Evolutionary conservation across 2,329 filamentous ascomycete species (phyloP).

Genomic region (Lecanoromycetidae sp.): DNA sequence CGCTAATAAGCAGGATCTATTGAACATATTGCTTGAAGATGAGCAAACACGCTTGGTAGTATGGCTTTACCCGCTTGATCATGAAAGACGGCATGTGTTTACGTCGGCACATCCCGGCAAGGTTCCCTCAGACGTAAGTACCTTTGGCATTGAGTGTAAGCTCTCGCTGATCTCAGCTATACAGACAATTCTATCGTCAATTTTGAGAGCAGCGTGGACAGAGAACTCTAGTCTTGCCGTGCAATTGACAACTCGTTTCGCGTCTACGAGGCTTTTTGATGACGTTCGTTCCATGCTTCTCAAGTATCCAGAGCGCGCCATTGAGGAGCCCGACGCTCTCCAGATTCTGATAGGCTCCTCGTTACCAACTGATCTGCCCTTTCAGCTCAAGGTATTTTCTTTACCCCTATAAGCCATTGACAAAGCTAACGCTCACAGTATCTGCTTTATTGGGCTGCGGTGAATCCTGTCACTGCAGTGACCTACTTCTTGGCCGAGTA

Average conservation of each 20-base stretch:
- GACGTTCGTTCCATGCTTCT: constrained; percentile 72
- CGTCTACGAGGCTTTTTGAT: constrained; percentile 56
- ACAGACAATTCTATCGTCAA: constrained; percentile 41
- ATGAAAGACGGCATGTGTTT: constrained; percentile 44
- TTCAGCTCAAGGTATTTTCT: constrained; percentile 62
- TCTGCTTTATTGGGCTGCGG: constrained; percentile 80
- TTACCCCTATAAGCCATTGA: not conserved
- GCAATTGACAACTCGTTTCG: constrained; percentile 68
- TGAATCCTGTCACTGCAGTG: constrained; percentile 85
- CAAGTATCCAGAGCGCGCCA: constrained; percentile 70
- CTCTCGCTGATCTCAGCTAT: not conserved
- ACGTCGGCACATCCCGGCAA: constrained; percentile 33
- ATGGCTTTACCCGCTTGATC: constrained; percentile 74
- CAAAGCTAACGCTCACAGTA: constrained; percentile 43
- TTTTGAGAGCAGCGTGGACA: constrained; percentile 74
- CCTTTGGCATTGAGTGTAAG: not conserved
- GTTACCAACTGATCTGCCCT: constrained; percentile 65
- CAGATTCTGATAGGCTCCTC: constrained; percentile 66
- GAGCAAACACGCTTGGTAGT: constrained; percentile 74
- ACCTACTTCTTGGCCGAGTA: constrained; percentile 89
- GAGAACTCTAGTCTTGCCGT: constrained; percentile 81
- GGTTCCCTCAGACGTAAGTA: constrained; percentile 28
- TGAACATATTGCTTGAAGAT: constrained; percentile 67
- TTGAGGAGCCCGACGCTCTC: constrained; percentile 70
- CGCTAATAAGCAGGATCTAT: constrained; percentile 68